A percentile compares a stretch with the other conserved stretches of the same genome.
Evolutionary conservation across 2,329 filamentous ascomycete genomes (phyloP).

Genomic region (Epichloe gansuensis): DNA sequence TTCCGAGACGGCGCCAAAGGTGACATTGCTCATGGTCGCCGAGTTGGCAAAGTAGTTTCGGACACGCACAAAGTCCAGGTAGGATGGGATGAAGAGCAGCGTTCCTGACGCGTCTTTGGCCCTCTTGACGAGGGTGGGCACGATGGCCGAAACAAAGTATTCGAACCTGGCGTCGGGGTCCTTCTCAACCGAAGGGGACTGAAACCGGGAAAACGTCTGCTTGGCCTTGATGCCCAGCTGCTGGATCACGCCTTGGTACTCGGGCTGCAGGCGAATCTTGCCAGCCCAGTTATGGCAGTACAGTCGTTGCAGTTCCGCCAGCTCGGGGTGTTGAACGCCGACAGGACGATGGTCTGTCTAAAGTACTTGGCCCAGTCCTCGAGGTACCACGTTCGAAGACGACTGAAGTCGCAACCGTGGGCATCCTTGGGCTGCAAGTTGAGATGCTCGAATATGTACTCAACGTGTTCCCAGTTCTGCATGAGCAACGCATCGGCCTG

Average conservation of each 20-base stretch:
- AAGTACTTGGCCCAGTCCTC: conserved; percentile 70
- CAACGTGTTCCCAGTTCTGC: conserved; percentile 97
- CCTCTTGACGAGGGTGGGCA: conserved; percentile 62
- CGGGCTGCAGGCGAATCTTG: conserved; percentile 59
- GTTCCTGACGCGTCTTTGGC: conserved; percentile 55
- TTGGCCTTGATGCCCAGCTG: conserved; percentile 59
- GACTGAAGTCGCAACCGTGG: conserved; percentile 87
- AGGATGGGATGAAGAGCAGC: conserved; percentile 81
- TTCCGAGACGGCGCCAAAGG: conserved; percentile 72
- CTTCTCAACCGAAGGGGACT: conserved; percentile 52
- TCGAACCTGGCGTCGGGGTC: conserved; percentile 86
- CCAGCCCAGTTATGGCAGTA: conserved; percentile 74
- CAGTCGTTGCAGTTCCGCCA: conserved; percentile 65
- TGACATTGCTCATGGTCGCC: conserved; percentile 36
- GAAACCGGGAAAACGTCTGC: conserved; percentile 85
- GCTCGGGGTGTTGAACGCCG: conserved; percentile 76
- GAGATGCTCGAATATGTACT: conserved; percentile 81
- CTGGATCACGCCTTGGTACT: conserved; percentile 61
- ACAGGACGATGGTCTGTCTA: conserved; percentile 74
- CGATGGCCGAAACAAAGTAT: conserved; percentile 73
- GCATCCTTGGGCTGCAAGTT: conserved; percentile 83
- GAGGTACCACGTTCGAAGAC: conserved; percentile 86
- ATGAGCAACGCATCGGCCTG: conserved; percentile 88
- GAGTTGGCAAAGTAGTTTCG: conserved; percentile 83
- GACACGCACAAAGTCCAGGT: conserved; percentile 88